phyloP scores from a whole-genome alignment of 257 asterid species.

The Rhazya stricta region DNA sequence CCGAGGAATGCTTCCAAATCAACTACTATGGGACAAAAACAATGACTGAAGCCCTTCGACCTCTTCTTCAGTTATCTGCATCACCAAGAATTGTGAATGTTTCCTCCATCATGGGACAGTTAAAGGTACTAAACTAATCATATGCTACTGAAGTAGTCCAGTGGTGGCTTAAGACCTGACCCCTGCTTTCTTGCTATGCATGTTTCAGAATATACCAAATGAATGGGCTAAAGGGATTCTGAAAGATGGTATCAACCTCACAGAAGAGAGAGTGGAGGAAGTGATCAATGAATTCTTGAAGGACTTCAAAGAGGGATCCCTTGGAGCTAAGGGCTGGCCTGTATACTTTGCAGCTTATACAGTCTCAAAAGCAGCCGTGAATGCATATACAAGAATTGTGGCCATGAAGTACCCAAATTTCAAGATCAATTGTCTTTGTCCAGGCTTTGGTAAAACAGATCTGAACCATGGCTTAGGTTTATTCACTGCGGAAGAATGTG shows the following conservation, averaged over 20 bases:
- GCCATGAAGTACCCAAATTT: constrained; percentile 37
- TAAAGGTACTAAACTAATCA: constrained; percentile 23
- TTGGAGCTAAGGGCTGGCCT: constrained; percentile 53
- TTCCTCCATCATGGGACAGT: constrained; percentile 42
- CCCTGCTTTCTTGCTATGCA: not conserved
- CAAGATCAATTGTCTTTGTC: constrained; percentile 42
- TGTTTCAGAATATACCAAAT: constrained; percentile 34
- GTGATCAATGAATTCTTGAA: constrained; percentile 39
- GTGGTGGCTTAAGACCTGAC: not conserved
- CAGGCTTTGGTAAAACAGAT: constrained; percentile 54
- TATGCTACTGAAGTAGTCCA: not conserved
- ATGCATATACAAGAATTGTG: constrained; percentile 52
- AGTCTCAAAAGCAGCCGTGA: constrained; percentile 52
- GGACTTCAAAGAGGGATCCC: constrained; percentile 40
- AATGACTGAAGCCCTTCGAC: constrained; percentile 38
- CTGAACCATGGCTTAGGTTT: constrained; percentile 30
- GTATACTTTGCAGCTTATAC: constrained; percentile 18
- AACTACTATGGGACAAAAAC: constrained; percentile 50
- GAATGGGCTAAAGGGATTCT: constrained; percentile 47
- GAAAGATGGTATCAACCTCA: constrained; percentile 32
- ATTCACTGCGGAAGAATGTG: constrained; percentile 44
- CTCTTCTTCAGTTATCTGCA: constrained; percentile 50
- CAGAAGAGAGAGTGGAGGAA: constrained; percentile 44
- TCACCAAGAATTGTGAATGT: constrained; percentile 63
- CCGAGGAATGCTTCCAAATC: constrained; percentile 38